Evolutionary conservation across 2,329 filamentous ascomycete species (phyloP).

Genomic region (Tolypocladium amazonense): DNA sequence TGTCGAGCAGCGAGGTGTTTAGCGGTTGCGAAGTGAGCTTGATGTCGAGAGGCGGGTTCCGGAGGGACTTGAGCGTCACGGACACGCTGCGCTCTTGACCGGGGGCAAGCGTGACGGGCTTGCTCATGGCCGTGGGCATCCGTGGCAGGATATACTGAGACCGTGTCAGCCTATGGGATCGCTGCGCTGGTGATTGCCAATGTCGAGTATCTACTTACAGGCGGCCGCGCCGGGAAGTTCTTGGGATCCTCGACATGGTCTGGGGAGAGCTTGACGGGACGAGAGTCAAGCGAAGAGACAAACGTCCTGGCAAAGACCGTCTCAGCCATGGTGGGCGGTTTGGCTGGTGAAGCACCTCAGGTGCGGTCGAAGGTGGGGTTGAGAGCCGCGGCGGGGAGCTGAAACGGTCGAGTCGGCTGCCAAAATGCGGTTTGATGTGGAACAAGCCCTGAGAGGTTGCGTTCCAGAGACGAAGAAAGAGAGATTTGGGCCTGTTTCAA

Average conservation of each 20-base stretch:
- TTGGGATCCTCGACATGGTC: slow-evolving; percentile 86
- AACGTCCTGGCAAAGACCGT: slow-evolving; percentile 76
- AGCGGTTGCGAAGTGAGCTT: slow-evolving; percentile 51
- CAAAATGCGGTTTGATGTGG: neutral
- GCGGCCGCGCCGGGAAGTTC: slow-evolving; percentile 62
- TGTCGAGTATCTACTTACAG: slow-evolving; percentile 41
- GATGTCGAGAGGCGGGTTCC: slow-evolving; percentile 62
- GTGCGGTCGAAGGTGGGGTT: neutral
- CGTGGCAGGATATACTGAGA: slow-evolving; percentile 61
- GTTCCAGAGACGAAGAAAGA: too few relatives aligned
- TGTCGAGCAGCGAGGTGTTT: slow-evolving; percentile 65
- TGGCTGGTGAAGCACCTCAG: neutral
- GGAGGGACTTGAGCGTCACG: slow-evolving; percentile 63
- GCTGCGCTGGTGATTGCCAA: neutral
- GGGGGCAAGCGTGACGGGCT: slow-evolving; percentile 35
- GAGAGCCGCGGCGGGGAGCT: neutral
- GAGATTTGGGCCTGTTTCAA: neutral
- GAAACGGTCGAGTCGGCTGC: too few relatives aligned
- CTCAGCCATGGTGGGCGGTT: slow-evolving; percentile 55
- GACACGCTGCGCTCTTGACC: slow-evolving; percentile 41
- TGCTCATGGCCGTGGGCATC: slow-evolving; percentile 47
- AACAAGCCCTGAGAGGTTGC: neutral
- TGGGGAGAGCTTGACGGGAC: slow-evolving; percentile 69
- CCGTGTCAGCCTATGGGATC: neutral
- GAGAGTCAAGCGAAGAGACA: slow-evolving; percentile 67